Base-by-base conservation (phyloP, 2,329 filamentous ascomycete genomes). In the Leptographium galeiforme region DNA sequence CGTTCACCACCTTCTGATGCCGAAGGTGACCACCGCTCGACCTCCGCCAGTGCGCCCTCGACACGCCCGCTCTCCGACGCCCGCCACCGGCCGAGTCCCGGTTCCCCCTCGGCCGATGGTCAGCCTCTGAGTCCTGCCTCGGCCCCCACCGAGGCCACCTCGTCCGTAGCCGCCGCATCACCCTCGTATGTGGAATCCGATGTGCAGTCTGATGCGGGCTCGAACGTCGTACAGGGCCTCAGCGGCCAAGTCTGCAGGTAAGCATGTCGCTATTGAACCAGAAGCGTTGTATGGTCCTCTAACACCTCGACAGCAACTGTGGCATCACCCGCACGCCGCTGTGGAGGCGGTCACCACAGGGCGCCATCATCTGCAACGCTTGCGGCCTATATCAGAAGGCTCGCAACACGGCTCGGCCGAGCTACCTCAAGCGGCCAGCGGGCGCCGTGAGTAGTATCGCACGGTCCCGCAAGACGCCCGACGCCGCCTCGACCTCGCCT, bases 351-450 rank as follows among this genome's bases (percentile, higher is more conserved):
- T 95, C 91, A 16, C 91, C 91, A 0, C 84, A 90, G 62, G 93
- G 93, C 34, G 86, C 89, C 53, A 96, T 89, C 33, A 97, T 98
- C 56, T 98, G 93, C 71, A 98, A 98, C 69, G 93, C 93, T 7
- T 98, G 93, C 64, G 93, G 93, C 44, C 76, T 98, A 16, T 98
- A 98, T 67, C 75, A 88, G 57, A 97, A 97, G 68, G 90, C 91
- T 11, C 82, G 93, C 60, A 97, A 97, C 65, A 86, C 91, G 57
- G 82, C 88, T 61, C 82, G 93, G 50, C 93, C 93, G 14, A 93
- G 89, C 8, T 95, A 89, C 62, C 72, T 96, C 55, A 96, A 95
- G 70, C 85, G 89, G 57, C 81, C 85, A 12, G 77, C 81, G 5
- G 75, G 73, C 51, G 67, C 78, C 25, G 63, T 72, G 38, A 69